These are phyloP conservation scores for Gomphus bonarii DNA, from an alignment of 1,284 basidiomycete species.

Conservation along the genomic window DNA sequence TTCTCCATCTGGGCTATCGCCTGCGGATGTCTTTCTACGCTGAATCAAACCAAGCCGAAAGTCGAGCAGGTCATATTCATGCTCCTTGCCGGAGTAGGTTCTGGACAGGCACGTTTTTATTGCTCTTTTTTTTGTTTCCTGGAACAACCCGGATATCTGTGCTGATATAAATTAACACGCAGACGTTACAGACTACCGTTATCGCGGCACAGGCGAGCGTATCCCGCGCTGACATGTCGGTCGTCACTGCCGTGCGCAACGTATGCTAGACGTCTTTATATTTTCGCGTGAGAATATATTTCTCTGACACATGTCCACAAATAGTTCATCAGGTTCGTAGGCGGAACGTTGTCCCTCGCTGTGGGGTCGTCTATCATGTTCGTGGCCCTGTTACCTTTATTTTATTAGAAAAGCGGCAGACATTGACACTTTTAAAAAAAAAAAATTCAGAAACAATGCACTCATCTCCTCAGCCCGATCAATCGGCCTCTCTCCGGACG, in stretches of 20 bases:
- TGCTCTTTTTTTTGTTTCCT: background rate
- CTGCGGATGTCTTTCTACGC: slow-evolving; percentile 56
- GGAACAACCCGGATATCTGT: background rate
- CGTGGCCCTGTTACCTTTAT: slow-evolving; percentile 10
- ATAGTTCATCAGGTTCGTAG: slow-evolving; percentile 54
- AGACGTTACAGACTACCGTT: slow-evolving; percentile 54
- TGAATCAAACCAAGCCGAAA: slow-evolving; percentile 38
- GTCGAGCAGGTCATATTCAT: slow-evolving; percentile 54
- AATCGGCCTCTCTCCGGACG: slow-evolving; percentile 26
- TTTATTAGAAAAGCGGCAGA: too few relatives aligned
- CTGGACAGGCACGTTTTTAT: slow-evolving; percentile 39
- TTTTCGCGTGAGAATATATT: background rate
- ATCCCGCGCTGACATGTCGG: slow-evolving; percentile 53
- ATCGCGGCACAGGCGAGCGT: slow-evolving; percentile 66
- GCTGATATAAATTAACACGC: background rate
- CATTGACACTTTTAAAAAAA: too few relatives aligned
- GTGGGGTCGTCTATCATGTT: slow-evolving; percentile 49
- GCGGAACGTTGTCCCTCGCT: slow-evolving; percentile 53
- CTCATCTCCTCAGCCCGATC: slow-evolving; percentile 32
- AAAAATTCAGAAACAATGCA: slow-evolving; percentile 52
- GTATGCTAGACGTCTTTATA: slow-evolving; percentile 23
- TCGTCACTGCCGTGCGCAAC: slow-evolving; percentile 61
- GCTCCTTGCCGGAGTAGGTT: slow-evolving; percentile 57
- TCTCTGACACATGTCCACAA: background rate
- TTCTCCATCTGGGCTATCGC: slow-evolving; percentile 64